Evolutionary conservation across 2,329 filamentous ascomycete species (phyloP).

Genomic region (Diplodia sapinea): DNA sequence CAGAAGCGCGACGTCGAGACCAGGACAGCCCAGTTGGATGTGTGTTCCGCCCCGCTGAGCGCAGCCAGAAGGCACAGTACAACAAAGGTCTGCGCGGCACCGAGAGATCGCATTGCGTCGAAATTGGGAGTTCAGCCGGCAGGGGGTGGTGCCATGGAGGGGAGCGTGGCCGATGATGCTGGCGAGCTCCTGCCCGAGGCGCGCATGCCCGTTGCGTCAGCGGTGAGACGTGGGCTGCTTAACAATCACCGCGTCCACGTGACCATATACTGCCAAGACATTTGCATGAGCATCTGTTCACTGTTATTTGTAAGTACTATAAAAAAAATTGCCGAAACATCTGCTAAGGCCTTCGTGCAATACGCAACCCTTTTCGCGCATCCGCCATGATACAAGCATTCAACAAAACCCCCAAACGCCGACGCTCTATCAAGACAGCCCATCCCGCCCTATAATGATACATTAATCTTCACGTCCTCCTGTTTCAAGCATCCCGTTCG

Average conservation of each 20-base stretch:
- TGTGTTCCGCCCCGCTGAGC: conserved; percentile 70
- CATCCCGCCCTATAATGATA: conserved; percentile 19
- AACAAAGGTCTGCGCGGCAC: background rate
- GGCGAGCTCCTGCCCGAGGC: conserved; percentile 11
- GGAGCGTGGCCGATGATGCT: background rate
- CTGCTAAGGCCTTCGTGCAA: conserved; percentile 1
- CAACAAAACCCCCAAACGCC: conserved; percentile 19
- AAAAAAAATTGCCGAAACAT: conserved; percentile 7
- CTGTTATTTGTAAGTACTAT: background rate
- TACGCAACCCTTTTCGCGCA: background rate
- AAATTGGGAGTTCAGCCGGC: background rate
- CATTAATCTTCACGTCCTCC: background rate
- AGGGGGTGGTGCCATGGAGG: conserved; percentile 5
- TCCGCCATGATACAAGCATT: background rate
- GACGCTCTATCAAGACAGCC: conserved; percentile 25
- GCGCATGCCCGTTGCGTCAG: conserved; percentile 12
- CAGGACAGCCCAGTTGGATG: conserved; percentile 99
- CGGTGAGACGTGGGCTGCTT: background rate
- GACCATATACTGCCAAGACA: background rate
- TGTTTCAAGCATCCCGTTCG: conserved; percentile 22
- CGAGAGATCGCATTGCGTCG: conserved; percentile 7
- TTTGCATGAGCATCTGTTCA: background rate
- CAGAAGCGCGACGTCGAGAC: conserved; percentile 98
- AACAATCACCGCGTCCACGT: conserved; percentile 16
- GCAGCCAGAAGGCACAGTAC: conserved; percentile 15